phyloP scores from a whole-genome alignment of 2,329 filamentous ascomycete genomes.

The Berkeleyomyces rouxiae region DNA sequence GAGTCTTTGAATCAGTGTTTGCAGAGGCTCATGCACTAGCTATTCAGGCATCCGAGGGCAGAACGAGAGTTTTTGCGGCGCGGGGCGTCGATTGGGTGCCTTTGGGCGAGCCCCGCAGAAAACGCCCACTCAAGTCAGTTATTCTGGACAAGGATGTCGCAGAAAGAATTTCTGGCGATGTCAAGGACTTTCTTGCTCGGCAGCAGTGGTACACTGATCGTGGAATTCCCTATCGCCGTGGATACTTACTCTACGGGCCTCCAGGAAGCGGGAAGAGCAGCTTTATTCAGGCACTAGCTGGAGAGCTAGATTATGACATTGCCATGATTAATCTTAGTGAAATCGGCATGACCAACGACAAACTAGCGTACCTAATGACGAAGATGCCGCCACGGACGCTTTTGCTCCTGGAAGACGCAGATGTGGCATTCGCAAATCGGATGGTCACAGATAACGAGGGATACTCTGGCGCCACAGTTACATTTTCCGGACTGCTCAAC shows the following conservation, averaged over 20 bases:
- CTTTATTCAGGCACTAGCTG: slow-evolving; percentile 88
- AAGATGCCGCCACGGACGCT: slow-evolving; percentile 72
- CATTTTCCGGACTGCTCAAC: slow-evolving; percentile 80
- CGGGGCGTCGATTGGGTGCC: slow-evolving; percentile 70
- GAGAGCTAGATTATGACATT: slow-evolving; percentile 82
- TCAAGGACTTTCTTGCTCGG: slow-evolving; percentile 63
- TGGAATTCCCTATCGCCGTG: slow-evolving; percentile 83
- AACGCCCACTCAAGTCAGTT: slow-evolving; percentile 76
- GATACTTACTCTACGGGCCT: slow-evolving; percentile 77
- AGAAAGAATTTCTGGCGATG: slow-evolving; percentile 62
- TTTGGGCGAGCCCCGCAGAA: slow-evolving; percentile 70
- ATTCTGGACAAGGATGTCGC: slow-evolving; percentile 72
- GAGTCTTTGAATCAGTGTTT: slow-evolving; percentile 83
- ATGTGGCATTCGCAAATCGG: slow-evolving; percentile 76
- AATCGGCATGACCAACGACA: slow-evolving; percentile 75
- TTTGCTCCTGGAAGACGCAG: slow-evolving; percentile 74
- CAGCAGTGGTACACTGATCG: slow-evolving; percentile 83
- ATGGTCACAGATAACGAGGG: slow-evolving; percentile 63
- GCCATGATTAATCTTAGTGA: slow-evolving; percentile 86
- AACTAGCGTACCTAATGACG: slow-evolving; percentile 69
- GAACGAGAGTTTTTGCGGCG: slow-evolving; percentile 80
- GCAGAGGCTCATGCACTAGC: slow-evolving; percentile 71
- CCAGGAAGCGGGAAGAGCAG: slow-evolving; percentile 88
- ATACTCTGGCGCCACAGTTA: slow-evolving; percentile 75
- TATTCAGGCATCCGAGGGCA: slow-evolving; percentile 67